A percentile compares a stretch with the other conserved stretches of the same genome.
These are phyloP conservation scores for Blepharisma undulans DNA, from an alignment of 169 alveolate species.

Conservation along the genomic window DNA sequence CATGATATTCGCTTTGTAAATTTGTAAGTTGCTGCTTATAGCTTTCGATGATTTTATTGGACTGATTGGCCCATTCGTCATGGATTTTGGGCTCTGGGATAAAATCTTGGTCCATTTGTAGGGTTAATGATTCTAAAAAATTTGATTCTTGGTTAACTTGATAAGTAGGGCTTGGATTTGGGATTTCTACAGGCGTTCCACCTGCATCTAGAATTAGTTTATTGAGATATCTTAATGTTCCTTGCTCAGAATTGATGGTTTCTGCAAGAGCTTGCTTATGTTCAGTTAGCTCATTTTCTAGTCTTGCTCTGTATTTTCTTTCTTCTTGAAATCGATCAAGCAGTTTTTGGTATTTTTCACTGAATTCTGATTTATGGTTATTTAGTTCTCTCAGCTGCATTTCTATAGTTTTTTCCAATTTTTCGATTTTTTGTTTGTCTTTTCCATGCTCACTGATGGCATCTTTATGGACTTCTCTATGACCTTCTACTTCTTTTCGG, in stretches of 20 bases:
- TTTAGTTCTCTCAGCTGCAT: not conserved
- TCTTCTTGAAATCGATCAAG: conserved; percentile 16
- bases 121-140: not conserved
- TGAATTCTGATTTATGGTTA: not conserved
- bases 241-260: conserved; percentile 2
- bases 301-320: not conserved
- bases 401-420: not conserved
- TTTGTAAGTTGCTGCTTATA: not conserved
- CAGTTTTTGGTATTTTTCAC: not conserved
- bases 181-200: conserved; percentile 33
- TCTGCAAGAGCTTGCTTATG: not conserved
- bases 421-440: not conserved
- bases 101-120: conserved; percentile 8
- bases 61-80: not conserved
- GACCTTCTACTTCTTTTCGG: not conserved
- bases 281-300: conserved; percentile 1
- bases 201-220: not conserved
- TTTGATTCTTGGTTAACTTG: not conserved
- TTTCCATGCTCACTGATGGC: not conserved
- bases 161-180: not conserved
- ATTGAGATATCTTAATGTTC: not conserved
- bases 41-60: not conserved
- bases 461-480: not conserved
- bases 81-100: not conserved
- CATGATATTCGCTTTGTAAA: not conserved